These are phyloP conservation scores for Spongiforma sp. DNA, from an alignment of 1,284 basidiomycete genomes.

Conservation along the genomic window DNA sequence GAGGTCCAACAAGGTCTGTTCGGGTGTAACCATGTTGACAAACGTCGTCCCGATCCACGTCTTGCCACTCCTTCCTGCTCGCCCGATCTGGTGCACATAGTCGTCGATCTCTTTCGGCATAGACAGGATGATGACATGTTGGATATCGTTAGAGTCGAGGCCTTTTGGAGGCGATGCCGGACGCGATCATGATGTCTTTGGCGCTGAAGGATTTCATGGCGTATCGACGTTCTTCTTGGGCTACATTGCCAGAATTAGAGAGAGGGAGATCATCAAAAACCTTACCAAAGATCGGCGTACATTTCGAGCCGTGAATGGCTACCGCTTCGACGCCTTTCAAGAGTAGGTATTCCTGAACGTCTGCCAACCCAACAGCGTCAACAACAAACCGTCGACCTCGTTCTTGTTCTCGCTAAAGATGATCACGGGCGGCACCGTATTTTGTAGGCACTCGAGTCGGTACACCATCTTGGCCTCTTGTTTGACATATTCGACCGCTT, in stretches of 20 bases:
- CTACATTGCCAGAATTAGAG: too few relatives aligned
- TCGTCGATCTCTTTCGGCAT: conserved; percentile 99
- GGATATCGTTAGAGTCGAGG: conserved; percentile 98
- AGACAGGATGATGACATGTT: conserved; percentile 96
- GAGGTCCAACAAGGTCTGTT: conserved; percentile 96
- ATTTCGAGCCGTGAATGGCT: too few relatives aligned
- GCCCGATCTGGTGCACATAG: conserved; percentile 98
- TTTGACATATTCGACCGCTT: conserved; percentile 99
- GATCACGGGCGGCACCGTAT: conserved; percentile 98
- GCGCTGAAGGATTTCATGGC: conserved; percentile 98
- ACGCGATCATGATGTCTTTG: conserved; percentile 99
- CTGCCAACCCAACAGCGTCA: conserved; percentile 50
- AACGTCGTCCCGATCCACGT: conserved; percentile 99
- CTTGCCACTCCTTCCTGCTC: conserved; percentile 97
- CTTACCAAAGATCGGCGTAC: too few relatives aligned
- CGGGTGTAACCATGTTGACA: conserved; percentile 96
- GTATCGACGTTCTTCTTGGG: conserved; percentile 98
- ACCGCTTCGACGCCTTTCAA: conserved; percentile 99
- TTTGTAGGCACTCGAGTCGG: conserved; percentile 95
- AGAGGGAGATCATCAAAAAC: too few relatives aligned
- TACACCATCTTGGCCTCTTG: conserved; percentile 99
- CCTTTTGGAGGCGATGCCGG: conserved; percentile 97
- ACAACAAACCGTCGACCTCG: conserved; percentile 97
- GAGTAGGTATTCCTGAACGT: conserved; percentile 97
- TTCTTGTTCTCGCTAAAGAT: conserved; percentile 99